These are phyloP conservation scores for Endothia cerciana DNA, from an alignment of 2,329 filamentous ascomycete species.

Conservation along the genomic window DNA sequence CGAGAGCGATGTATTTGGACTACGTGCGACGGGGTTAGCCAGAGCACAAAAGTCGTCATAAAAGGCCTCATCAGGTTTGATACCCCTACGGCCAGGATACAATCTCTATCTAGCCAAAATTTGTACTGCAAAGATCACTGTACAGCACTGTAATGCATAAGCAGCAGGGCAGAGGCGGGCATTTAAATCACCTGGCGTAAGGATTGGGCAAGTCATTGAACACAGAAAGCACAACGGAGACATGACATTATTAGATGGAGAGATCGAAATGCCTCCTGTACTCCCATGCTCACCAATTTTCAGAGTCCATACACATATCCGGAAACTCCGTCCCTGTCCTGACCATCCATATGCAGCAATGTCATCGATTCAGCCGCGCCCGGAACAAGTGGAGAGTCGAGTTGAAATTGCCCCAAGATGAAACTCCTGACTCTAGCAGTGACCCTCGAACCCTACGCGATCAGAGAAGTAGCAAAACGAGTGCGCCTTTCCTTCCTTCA, in stretches of 20 bases:
- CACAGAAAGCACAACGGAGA: constrained; percentile 15
- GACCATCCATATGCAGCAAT: constrained; percentile 20
- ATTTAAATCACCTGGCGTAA: constrained; percentile 14
- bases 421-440: constrained; percentile 6
- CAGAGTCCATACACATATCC: constrained; percentile 7
- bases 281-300: constrained; percentile 11
- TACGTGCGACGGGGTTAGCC: neutral
- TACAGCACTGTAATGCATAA: constrained; percentile 29
- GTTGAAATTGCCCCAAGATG: neutral
- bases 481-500: constrained; percentile 1
- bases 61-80: constrained; percentile 19
- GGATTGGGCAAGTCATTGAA: constrained; percentile 13
- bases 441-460: constrained; percentile 1
- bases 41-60: constrained; percentile 3
- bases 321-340: constrained; percentile 16
- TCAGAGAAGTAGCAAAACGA: constrained; percentile 2
- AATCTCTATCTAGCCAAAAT: constrained; percentile 5
- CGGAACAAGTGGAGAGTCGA: constrained; percentile 1
- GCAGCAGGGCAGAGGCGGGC: constrained; percentile 14
- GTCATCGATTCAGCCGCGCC: neutral
- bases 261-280: neutral
- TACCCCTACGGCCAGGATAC: constrained; percentile 13
- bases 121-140: constrained; percentile 3
- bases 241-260: constrained; percentile 17
- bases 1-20: neutral